Percentiles rank a stretch among this genome's conserved stretches.
Evolutionary conservation across 768 basidiomycete genomes (phyloP).

Genomic region (Pisolithus albus): DNA sequence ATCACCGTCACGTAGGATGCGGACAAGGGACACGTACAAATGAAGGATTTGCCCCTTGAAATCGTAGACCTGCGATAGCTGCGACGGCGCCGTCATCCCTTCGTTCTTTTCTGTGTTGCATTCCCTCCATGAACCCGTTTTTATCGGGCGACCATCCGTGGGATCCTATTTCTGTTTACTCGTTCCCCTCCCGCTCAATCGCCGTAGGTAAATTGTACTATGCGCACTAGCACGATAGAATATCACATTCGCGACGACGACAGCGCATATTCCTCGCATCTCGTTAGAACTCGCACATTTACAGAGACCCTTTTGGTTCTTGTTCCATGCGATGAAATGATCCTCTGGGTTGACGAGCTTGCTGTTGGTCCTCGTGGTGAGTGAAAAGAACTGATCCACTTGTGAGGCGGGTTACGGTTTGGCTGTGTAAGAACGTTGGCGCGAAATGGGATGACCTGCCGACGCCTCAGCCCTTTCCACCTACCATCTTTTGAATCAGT

Average conservation of each 20-base stretch:
- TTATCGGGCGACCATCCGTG: no score
- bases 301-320: no score
- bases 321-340: not conserved
- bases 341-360: not conserved
- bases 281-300: no score
- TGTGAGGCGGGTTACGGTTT: not conserved
- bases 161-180: not conserved
- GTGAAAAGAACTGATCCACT: not conserved
- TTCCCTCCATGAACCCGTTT: not conserved
- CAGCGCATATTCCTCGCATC: not conserved
- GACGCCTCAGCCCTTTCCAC: no score
- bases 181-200: not conserved
- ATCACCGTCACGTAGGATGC: constrained; percentile 48
- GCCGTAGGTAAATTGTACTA: not conserved
- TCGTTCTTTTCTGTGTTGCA: not conserved
- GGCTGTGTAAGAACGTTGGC: not conserved
- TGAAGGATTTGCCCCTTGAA: constrained; percentile 66
- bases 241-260: constrained; percentile 4
- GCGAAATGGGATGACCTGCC: not conserved
- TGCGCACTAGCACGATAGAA: constrained; percentile 1
- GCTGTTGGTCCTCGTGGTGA: not conserved
- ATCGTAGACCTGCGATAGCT: constrained; percentile 73
- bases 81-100: not conserved
- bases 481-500: no score
- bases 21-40: constrained; percentile 78